A percentile compares a stretch with the other conserved stretches of the same genome.
Evolutionary conservation across 257 asterid genomes (phyloP).

Genomic region (Pogostemon cablin): DNA sequence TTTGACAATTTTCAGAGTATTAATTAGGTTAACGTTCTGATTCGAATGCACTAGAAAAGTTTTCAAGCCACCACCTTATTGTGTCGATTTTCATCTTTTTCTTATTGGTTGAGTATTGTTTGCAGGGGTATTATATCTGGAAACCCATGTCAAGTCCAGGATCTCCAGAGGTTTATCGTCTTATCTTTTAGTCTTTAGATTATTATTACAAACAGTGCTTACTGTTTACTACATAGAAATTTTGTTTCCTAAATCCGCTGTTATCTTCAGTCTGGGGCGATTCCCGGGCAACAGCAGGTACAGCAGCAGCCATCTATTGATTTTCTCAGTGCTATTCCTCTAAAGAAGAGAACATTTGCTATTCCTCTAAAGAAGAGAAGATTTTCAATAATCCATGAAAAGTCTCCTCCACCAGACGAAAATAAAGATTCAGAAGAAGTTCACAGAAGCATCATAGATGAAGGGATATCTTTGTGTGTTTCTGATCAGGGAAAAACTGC

Average conservation of each 20-base stretch:
- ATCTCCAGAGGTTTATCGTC: slow-evolving; percentile 54
- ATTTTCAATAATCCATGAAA: slow-evolving; percentile 50
- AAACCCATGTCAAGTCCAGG: slow-evolving; percentile 55
- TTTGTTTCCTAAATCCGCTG: slow-evolving; percentile 23
- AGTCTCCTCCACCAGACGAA: slow-evolving; percentile 30
- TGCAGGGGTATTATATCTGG: slow-evolving; percentile 35
- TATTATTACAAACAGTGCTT: neutral
- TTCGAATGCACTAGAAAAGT: neutral
- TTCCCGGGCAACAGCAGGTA: slow-evolving; percentile 43
- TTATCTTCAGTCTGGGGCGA: slow-evolving; percentile 54
- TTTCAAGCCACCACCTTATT: neutral
- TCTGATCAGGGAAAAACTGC: neutral
- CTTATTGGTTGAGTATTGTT: slow-evolving; percentile 24
- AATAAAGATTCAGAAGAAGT: slow-evolving; percentile 40
- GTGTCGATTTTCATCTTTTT: neutral
- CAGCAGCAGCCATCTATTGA: slow-evolving; percentile 47
- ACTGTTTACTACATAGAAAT: neutral
- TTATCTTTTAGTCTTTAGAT: slow-evolving; percentile 22
- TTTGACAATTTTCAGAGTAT: neutral
- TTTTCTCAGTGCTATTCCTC: slow-evolving; percentile 64
- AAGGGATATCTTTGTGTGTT: slow-evolving; percentile 30
- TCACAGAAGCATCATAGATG: slow-evolving; percentile 29
- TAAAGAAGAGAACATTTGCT: slow-evolving; percentile 79
- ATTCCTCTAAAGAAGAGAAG: slow-evolving; percentile 88
- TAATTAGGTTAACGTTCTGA: neutral